Evolutionary conservation across 2,329 filamentous ascomycete species (phyloP), one percentile per base, ranked within the genome.

Genomic region (Penicillium verrucosum): DNA sequence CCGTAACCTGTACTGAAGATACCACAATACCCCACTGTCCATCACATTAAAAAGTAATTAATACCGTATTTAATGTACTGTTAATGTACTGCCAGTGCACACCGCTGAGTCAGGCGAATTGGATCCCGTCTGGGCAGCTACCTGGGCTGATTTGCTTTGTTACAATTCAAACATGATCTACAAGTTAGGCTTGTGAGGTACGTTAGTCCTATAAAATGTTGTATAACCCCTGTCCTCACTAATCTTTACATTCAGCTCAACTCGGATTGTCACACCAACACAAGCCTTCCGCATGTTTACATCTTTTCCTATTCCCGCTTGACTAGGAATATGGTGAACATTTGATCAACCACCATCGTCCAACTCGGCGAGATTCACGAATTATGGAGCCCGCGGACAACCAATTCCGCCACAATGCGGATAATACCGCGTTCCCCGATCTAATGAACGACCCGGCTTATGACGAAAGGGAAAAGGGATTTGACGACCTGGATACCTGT

Each of bases 401-500:
- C 14, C 48, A 60, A 36, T 56, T 52, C 50, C 68, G 59, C 51
- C 62, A 65, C 43, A 57, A 60, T 54, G 57, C 62, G 51, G 61
- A 51, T 42, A 54, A 53, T 10, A 48, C 63, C 14, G 48, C 65
- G 27, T 69, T 70, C 23, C 77, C 80, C 36, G 81, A 85, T 62
- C 63, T 84, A 63, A 85, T 84, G 82, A 84, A 84, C 70, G 81
- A 85, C 64, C 78, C 80, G 45, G 72, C 77, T 52, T 82, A 78
- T 63, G 77, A 72, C 49, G 64, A 67, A 44, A 75, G 74, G 61
- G 70, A 71, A 34, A 75, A 67, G 56, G 69, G 69, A 18, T 38
- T 70, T 23, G 77, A 81, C 54, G 86, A 89, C 53, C 81, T 82
- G 55, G 90, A 96, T 70, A 95, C 92, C n/a, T 99, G 94, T 79